Evolutionary conservation across 345 rosid species (phyloP).

Genomic region (Carallia pectinifolia): DNA sequence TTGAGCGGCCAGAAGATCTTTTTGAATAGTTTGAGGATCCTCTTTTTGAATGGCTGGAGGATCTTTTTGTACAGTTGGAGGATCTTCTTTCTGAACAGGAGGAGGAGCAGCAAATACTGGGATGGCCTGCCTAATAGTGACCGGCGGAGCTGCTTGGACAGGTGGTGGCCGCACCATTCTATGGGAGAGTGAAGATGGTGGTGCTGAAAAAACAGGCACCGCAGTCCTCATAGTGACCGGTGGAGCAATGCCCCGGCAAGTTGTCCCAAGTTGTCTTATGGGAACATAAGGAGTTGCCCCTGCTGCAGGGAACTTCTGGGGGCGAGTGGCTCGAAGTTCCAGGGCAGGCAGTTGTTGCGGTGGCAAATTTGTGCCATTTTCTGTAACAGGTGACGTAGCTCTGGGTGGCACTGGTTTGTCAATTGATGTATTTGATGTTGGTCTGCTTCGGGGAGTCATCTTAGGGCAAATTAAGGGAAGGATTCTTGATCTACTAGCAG

Average conservation of each 20-base stretch:
- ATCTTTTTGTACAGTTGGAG: slow-evolving; percentile 24
- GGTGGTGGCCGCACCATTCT: slow-evolving; percentile 40
- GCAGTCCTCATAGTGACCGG: slow-evolving; percentile 79
- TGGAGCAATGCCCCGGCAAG: slow-evolving; percentile 73
- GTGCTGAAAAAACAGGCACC: slow-evolving; percentile 83
- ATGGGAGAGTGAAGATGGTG: slow-evolving; percentile 43
- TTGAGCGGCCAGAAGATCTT: neutral
- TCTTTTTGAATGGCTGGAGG: slow-evolving; percentile 12
- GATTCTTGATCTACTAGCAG: slow-evolving; percentile 71
- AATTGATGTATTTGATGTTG: slow-evolving; percentile 25
- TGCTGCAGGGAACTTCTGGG: slow-evolving; percentile 65
- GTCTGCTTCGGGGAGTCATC: slow-evolving; percentile 55
- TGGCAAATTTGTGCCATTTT: slow-evolving; percentile 14
- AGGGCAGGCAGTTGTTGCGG: slow-evolving; percentile 19
- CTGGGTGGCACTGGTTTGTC: slow-evolving; percentile 24
- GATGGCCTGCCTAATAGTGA: slow-evolving; percentile 67
- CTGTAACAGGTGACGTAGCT: slow-evolving; percentile 8
- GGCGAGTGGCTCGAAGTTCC: slow-evolving; percentile 44
- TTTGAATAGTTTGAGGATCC: slow-evolving; percentile 3
- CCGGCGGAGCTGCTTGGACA: slow-evolving; percentile 59
- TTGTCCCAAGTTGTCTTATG: slow-evolving; percentile 52
- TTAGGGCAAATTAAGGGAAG: slow-evolving; percentile 81
- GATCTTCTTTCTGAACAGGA: slow-evolving; percentile 39
- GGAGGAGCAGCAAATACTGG: slow-evolving; percentile 72
- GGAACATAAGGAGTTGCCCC: slow-evolving; percentile 87